Percentiles rank a stretch among this genome's conserved stretches.
Conservation (phyloP, 345 rosid genomes). For the Camelina sativa region DNA sequence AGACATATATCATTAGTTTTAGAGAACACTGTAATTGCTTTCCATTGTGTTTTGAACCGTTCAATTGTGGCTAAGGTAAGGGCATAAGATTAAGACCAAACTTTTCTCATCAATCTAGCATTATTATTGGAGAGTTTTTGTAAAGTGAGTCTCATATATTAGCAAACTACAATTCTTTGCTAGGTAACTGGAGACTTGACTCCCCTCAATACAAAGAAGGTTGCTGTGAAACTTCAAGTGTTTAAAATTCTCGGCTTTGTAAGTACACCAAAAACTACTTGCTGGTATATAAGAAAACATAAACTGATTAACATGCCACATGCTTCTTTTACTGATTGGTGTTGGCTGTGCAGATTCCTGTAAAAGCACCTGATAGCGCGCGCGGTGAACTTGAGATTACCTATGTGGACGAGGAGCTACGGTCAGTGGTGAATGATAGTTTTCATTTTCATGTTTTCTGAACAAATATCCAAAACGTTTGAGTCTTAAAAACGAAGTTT, state of each 20-base stretch:
- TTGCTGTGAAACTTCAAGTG: constrained; percentile 77
- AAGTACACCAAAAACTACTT: constrained; percentile 38
- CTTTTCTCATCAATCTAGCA: no score
- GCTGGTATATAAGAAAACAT: constrained; percentile 8
- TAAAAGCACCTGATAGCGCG: constrained; percentile 68
- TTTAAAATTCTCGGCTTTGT: constrained; percentile 86
- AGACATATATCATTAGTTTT: background rate
- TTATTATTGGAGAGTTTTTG: background rate
- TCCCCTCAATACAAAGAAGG: constrained; percentile 75
- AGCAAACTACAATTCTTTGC: constrained; percentile 12
- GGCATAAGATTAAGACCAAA: background rate
- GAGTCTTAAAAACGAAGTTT: background rate
- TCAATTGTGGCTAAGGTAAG: background rate
- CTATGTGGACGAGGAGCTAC: constrained; percentile 62
- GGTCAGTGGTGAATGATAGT: constrained; percentile 48
- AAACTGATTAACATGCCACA: background rate
- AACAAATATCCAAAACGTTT: constrained; percentile 2
- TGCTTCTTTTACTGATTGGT: background rate
- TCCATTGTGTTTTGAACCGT: no score
- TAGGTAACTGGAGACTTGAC: constrained; percentile 90
- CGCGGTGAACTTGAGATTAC: constrained; percentile 68
- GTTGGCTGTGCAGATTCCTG: constrained; percentile 50
- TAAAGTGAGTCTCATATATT: background rate
- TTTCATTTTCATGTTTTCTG: background rate
- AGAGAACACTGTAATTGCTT: no score